A percentile compares a stretch with the other conserved stretches of the same genome.
Evolutionary conservation across 352 stramenopile species (phyloP).

Genomic region (Globisporangium orthogonon): DNA sequence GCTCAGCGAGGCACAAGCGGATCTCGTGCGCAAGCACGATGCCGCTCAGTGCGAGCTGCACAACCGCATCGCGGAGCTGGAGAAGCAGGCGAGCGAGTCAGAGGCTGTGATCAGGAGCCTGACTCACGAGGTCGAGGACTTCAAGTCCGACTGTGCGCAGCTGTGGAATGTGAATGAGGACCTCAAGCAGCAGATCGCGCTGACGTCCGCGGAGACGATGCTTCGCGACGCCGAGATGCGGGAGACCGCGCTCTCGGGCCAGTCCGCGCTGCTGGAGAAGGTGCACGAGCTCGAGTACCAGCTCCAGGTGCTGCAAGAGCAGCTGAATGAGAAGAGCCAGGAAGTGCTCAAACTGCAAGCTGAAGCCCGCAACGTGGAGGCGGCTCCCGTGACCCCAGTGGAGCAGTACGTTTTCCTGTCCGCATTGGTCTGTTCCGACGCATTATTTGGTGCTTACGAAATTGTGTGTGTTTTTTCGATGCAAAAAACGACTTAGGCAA

Average conservation of each 20-base stretch:
- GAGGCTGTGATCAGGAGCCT: slow-evolving; percentile 21
- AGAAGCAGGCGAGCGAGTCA: slow-evolving; percentile 23
- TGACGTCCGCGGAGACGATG: slow-evolving; percentile 49
- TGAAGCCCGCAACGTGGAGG: slow-evolving; percentile 13
- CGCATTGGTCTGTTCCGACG: not conserved
- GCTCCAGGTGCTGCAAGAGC: slow-evolving; percentile 50
- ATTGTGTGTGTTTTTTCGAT: not conserved
- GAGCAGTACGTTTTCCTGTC: slow-evolving; percentile 29
- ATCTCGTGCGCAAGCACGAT: slow-evolving; percentile 17
- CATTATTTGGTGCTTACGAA: not conserved
- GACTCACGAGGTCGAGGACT: slow-evolving; percentile 59
- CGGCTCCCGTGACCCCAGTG: slow-evolving; percentile 1
- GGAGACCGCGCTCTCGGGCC: slow-evolving; percentile 44
- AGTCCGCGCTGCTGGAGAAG: slow-evolving; percentile 43
- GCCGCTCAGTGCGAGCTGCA: slow-evolving; percentile 15
- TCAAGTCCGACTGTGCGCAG: slow-evolving; percentile 75
- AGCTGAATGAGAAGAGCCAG: slow-evolving; percentile 53
- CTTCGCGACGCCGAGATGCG: slow-evolving; percentile 49
- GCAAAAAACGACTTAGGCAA: slow-evolving; percentile 4
- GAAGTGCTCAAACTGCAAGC: slow-evolving; percentile 32
- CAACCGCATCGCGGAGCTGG: slow-evolving; percentile 29
- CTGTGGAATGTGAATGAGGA: slow-evolving; percentile 78
- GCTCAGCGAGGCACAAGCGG: slow-evolving; percentile 16
- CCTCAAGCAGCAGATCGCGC: slow-evolving; percentile 64
- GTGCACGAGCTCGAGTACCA: slow-evolving; percentile 55